Conservation (phyloP, 768 basidiomycete species). For the Postia placenta region DNA sequence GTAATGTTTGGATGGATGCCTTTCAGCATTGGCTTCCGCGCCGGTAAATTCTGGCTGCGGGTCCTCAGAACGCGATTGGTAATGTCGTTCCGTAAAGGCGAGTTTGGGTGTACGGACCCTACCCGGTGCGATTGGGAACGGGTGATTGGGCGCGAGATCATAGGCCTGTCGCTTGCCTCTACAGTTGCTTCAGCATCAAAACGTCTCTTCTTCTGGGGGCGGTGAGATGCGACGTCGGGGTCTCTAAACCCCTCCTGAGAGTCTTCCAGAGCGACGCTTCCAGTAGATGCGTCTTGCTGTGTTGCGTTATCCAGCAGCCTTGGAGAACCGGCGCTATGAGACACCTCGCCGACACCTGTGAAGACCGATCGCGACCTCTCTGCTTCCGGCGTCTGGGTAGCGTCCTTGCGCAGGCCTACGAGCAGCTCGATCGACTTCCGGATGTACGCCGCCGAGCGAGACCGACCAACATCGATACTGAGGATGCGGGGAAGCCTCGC, state of each 20-base stretch:
- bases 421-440: constrained; percentile 51
- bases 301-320: too few relatives aligned
- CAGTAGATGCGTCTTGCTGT: too few relatives aligned
- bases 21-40: constrained; percentile 5
- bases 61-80: constrained; percentile 11
- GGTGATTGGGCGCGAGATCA: constrained; percentile 11
- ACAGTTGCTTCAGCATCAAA: neutral
- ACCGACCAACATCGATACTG: constrained; percentile 40
- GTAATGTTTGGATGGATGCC: constrained; percentile 15
- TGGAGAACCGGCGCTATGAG: too few relatives aligned
- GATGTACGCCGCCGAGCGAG: constrained; percentile 37
- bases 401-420: constrained; percentile 44
- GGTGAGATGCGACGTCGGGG: constrained; percentile 2
- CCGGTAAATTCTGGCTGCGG: constrained; percentile 16
- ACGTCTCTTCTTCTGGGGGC: constrained; percentile 19
- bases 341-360: too few relatives aligned
- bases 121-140: constrained; percentile 18
- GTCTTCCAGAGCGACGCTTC: too few relatives aligned
- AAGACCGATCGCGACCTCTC: constrained; percentile 12
- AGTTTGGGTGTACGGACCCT: neutral
- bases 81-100: constrained; percentile 1
- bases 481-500: constrained; percentile 44
- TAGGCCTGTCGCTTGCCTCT: neutral
- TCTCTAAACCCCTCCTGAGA: neutral
- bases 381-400: constrained; percentile 13